phyloP scores from a whole-genome alignment of 805 yeast species.

The Ogataea glucozyma region DNA sequence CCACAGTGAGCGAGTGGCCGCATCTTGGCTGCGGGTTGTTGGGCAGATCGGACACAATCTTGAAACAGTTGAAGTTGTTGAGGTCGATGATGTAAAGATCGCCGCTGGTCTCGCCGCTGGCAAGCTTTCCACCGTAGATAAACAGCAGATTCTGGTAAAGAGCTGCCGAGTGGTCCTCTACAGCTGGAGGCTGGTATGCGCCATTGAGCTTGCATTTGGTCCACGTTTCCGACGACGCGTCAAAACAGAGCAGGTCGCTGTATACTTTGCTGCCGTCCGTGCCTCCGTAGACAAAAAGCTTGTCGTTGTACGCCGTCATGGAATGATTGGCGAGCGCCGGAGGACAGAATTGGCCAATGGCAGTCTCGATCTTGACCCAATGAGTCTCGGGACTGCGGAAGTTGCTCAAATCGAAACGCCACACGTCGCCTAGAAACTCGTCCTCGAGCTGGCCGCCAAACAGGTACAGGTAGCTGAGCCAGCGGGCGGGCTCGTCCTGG shows the following conservation, averaged over 20 bases:
- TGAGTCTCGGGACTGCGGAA: conserved; percentile 80
- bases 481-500: conserved; percentile 36
- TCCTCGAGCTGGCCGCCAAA: conserved; percentile 95
- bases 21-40: conserved; percentile 78
- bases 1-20: conserved; percentile 84
- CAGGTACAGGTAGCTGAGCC: conserved; percentile 61
- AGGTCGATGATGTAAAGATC: conserved; percentile 76
- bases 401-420: conserved; percentile 82
- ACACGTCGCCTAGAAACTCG: conserved; percentile 77
- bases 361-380: conserved; percentile 74
- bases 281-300: conserved; percentile 90
- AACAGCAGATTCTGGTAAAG: conserved; percentile 76
- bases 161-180: conserved; percentile 89
- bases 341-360: conserved; percentile 41
- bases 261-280: conserved; percentile 65
- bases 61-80: conserved; percentile 68
- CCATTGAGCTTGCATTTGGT: conserved; percentile 68
- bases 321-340: conserved; percentile 92
- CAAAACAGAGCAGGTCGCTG: conserved; percentile 79
- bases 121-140: conserved; percentile 86
- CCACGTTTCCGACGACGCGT: conserved; percentile 72
- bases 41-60: conserved; percentile 43
- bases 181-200: conserved; percentile 64
- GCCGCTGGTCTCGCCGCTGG: conserved; percentile 65
- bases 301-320: conserved; percentile 76